phyloP scores from a whole-genome alignment of 345 rosid genomes.

The Melastoma malabathricum region DNA sequence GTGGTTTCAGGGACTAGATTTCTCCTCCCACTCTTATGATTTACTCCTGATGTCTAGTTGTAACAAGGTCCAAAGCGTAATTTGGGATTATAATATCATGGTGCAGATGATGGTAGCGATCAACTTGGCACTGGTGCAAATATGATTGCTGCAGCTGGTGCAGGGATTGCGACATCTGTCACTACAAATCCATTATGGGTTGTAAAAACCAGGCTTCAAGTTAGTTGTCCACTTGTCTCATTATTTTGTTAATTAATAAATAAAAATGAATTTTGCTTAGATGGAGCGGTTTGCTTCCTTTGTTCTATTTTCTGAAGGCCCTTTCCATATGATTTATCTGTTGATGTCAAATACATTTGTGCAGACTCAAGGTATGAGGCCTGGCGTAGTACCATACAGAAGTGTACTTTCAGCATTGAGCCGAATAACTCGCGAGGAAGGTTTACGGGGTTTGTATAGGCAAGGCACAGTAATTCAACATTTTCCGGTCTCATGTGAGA shows the following conservation, averaged over 20 bases:
- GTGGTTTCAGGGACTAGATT: too few relatives aligned
- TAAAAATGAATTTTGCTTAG: too few relatives aligned
- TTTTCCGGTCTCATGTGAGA: too few relatives aligned
- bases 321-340: too few relatives aligned
- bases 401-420: slow-evolving; percentile 59
- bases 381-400: slow-evolving; percentile 62
- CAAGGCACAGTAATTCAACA: slow-evolving; percentile 10
- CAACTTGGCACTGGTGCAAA: slow-evolving; percentile 60
- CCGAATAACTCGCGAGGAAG: slow-evolving; percentile 77
- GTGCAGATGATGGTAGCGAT: slow-evolving; percentile 29
- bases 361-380: slow-evolving; percentile 36
- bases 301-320: too few relatives aligned
- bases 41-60: too few relatives aligned
- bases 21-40: too few relatives aligned
- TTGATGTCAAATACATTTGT: not conserved
- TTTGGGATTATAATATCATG: too few relatives aligned
- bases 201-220: slow-evolving; percentile 95
- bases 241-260: too few relatives aligned
- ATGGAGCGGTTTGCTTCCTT: too few relatives aligned
- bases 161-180: slow-evolving; percentile 85
- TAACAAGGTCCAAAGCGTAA: too few relatives aligned
- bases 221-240: slow-evolving; percentile 14
- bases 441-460: slow-evolving; percentile 84
- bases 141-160: slow-evolving; percentile 87
- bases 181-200: slow-evolving; percentile 94